phyloP scores from a whole-genome alignment of 805 yeast species.

The Lipomyces sp. region DNA sequence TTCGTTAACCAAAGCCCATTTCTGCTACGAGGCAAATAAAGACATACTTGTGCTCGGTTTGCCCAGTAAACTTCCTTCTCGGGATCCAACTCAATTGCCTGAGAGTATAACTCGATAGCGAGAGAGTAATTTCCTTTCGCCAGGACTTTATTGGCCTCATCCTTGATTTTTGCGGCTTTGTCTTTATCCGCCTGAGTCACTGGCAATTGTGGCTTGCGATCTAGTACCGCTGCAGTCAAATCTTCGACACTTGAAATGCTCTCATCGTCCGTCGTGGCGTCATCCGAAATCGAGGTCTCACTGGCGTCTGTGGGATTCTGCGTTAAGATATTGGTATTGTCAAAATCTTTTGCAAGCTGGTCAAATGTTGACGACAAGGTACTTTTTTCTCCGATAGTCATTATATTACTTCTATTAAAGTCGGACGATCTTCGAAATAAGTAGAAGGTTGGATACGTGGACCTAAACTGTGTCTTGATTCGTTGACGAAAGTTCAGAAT shows the following conservation, averaged over 20 bases:
- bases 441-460: neutral
- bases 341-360: constrained; percentile 6
- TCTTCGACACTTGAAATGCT: constrained; percentile 18
- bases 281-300: constrained; percentile 1
- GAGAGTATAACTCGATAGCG: constrained; percentile 79
- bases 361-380: constrained; percentile 5
- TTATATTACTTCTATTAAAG: neutral
- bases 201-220: constrained; percentile 7
- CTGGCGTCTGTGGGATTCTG: constrained; percentile 1
- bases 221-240: constrained; percentile 3
- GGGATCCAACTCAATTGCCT: constrained; percentile 74
- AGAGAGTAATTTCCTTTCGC: constrained; percentile 68
- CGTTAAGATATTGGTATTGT: neutral
- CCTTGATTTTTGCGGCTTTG: constrained; percentile 78
- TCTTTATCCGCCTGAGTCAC: constrained; percentile 55
- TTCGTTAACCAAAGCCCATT: neutral
- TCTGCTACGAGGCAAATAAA: constrained; percentile 29
- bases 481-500: neutral
- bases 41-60: constrained; percentile 69
- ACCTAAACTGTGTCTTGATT: neutral
- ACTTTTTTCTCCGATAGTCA: neutral
- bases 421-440: neutral
- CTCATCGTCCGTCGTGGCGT: constrained; percentile 9
- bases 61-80: constrained; percentile 85
- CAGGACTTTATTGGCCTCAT: constrained; percentile 88